Percentiles rank a stretch among this genome's conserved stretches.
These are phyloP conservation scores for Tinospora cordifolia DNA, from an alignment of 164 flowering plant species.

Conservation along the genomic window DNA sequence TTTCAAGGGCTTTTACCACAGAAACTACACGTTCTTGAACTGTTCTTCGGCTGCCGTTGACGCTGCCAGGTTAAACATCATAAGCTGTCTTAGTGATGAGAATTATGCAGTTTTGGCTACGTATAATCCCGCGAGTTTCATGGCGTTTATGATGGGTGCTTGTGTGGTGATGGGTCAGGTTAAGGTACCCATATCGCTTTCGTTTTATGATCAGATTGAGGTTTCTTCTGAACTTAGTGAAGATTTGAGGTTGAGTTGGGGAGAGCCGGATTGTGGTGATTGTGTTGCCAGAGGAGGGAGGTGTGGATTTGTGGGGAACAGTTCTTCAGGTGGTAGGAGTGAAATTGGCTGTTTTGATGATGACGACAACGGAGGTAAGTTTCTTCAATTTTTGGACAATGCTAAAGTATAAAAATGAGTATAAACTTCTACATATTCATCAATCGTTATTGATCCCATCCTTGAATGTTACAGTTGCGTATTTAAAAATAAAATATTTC, in stretches of 20 bases:
- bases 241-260: slow-evolving; percentile 30
- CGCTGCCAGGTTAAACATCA: slow-evolving; percentile 4
- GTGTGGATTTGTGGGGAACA: slow-evolving; percentile 24
- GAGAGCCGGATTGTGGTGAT: slow-evolving; percentile 23
- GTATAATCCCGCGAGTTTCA: slow-evolving; percentile 18
- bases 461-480: too few relatives aligned
- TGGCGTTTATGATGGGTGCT: neutral
- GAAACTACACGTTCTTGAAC: slow-evolving; percentile 35
- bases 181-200: slow-evolving; percentile 32
- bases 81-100: slow-evolving; percentile 43
- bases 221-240: slow-evolving; percentile 1
- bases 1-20: slow-evolving; percentile 19
- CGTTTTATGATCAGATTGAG: slow-evolving; percentile 2
- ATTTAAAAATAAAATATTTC: neutral
- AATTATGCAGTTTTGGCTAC: slow-evolving; percentile 33
- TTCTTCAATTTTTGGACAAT: too few relatives aligned
- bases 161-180: slow-evolving; percentile 26
- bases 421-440: neutral
- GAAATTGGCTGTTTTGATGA: slow-evolving; percentile 20
- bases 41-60: slow-evolving; percentile 27
- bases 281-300: slow-evolving; percentile 28
- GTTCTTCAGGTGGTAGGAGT: neutral
- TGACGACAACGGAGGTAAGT: slow-evolving; percentile 19
- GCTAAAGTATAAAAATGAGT: too few relatives aligned
- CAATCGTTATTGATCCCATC: neutral